These are phyloP conservation scores for Massarina eburnea DNA, from an alignment of 2,329 filamentous ascomycete genomes.

Conservation along the genomic window DNA sequence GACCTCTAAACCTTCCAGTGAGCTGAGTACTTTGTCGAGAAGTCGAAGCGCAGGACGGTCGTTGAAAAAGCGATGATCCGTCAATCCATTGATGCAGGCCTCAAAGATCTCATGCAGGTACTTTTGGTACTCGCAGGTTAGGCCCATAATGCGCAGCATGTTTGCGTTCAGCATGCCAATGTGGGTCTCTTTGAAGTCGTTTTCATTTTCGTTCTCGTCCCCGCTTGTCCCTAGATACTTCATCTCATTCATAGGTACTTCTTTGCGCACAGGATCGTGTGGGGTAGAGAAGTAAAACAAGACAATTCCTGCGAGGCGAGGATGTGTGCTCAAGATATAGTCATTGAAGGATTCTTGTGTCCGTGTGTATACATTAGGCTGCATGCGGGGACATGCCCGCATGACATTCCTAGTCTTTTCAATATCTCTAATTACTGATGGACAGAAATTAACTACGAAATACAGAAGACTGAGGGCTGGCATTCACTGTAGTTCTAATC, in stretches of 20 bases:
- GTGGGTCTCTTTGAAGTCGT: slow-evolving; percentile 9
- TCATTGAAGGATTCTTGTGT: slow-evolving; percentile 5
- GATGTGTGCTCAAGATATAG: slow-evolving; percentile 1
- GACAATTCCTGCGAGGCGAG: slow-evolving; percentile 12
- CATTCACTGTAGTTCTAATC: background rate
- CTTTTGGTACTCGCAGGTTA: slow-evolving; percentile 14
- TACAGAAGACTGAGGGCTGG: slow-evolving; percentile 3
- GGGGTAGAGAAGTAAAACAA: slow-evolving; percentile 10
- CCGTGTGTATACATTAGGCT: slow-evolving; percentile 2
- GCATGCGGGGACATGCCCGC: background rate
- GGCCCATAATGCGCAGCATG: slow-evolving; percentile 17
- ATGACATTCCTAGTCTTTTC: slow-evolving; percentile 10
- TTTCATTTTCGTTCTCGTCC: background rate
- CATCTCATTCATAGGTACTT: slow-evolving; percentile 8
- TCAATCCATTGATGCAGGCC: slow-evolving; percentile 13
- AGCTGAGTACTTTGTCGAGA: slow-evolving; percentile 17
- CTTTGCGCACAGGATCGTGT: slow-evolving; percentile 8
- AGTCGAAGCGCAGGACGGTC: slow-evolving; percentile 12
- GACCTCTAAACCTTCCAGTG: slow-evolving; percentile 14
- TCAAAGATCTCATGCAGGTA: slow-evolving; percentile 13
- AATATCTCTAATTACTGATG: slow-evolving; percentile 3
- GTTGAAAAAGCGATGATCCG: slow-evolving; percentile 15
- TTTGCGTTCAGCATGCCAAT: slow-evolving; percentile 10
- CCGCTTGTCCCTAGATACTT: slow-evolving; percentile 1
- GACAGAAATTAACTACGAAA: slow-evolving; percentile 5